Evolutionary conservation across 2,329 filamentous ascomycete species (phyloP), one percentile per base, ranked within the genome.

Genomic region (Pyricularia grisea): DNA sequence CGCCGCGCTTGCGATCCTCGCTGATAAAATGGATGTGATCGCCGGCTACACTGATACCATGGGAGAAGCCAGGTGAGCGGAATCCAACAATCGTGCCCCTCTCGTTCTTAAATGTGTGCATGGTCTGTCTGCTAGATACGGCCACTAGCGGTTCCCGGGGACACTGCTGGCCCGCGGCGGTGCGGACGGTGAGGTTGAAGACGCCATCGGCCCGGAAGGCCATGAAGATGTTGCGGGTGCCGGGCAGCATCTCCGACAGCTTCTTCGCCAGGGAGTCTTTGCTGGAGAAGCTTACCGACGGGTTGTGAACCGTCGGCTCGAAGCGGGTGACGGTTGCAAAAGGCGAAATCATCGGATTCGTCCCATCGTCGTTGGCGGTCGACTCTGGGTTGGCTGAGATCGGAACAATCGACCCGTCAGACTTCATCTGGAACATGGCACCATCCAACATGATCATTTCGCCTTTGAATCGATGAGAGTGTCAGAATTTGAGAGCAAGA

Each of bases 381-480:
- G 72, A 68, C 60, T 0, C 66, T 12, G 20, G 42, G 27, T 3
- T 5, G 6, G 27, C 17, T 25, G 66, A 23, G 66, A 68, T 42
- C 7, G 58, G 7, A 10, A 70, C 68, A 9, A 77, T 73, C 27
- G 74, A 73, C 2, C 76, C 77, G 69, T 79, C 78, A 4, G 74
- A 73, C 66, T 77, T 77, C 77, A 79, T 79, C 68, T 78, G 77
- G 70, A 76, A 78, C 31, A 76, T 70, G 1, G 72, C 65, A 27
- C 76, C 76, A 68, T 78, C 75, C 25, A 78, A 70, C 14, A 79
- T 69, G 65, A 79, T 77, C 75, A 79, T 77, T 71, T 79, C 77
- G 71, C 77, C 77, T 63, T 27, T 17, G 58, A 61, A 11, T 63
- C 17, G 25, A 23, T 28, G 1, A 3, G 7, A 61, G 25, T 28